These are phyloP conservation scores for Globisporangium parvum DNA, from an alignment of 352 stramenopile species.

Conservation along the genomic window DNA sequence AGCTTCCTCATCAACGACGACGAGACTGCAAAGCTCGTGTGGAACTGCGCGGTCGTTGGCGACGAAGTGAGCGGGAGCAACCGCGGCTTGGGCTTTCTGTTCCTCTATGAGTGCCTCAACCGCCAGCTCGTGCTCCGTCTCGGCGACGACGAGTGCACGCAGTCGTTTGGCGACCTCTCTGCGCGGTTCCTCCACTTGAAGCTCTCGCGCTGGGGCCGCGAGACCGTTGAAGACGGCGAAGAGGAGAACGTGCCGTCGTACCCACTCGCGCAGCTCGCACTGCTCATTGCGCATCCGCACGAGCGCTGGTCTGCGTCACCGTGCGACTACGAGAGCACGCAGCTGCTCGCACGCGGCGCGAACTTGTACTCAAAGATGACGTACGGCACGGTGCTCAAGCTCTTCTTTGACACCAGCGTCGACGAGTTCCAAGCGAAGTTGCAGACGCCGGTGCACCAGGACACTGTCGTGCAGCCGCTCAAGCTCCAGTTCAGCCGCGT, in stretches of 20 bases:
- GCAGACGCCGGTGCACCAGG: slow-evolving; percentile 45
- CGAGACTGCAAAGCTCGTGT: slow-evolving; percentile 73
- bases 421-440: slow-evolving; percentile 62
- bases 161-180: slow-evolving; percentile 73
- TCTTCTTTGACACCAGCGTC: slow-evolving; percentile 77
- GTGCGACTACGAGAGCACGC: slow-evolving; percentile 57
- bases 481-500: slow-evolving; percentile 63
- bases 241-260: slow-evolving; percentile 71
- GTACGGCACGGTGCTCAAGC: slow-evolving; percentile 69
- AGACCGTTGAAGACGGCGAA: slow-evolving; percentile 82
- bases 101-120: slow-evolving; percentile 82
- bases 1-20: slow-evolving; percentile 73
- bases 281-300: slow-evolving; percentile 54
- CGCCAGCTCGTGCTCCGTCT: slow-evolving; percentile 56
- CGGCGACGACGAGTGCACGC: slow-evolving; percentile 63
- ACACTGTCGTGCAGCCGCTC: slow-evolving; percentile 42
- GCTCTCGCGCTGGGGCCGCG: slow-evolving; percentile 74
- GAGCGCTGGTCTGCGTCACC: slow-evolving; percentile 53
- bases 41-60: slow-evolving; percentile 74
- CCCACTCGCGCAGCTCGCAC: slow-evolving; percentile 67
- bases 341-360: slow-evolving; percentile 64
- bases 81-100: slow-evolving; percentile 68
- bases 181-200: slow-evolving; percentile 80
- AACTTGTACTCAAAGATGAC: slow-evolving; percentile 83
- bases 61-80: slow-evolving; percentile 83